Evolutionary conservation across 306 rosid species (phyloP), one percentile per base, ranked within the genome.

Genomic region (Quercus wislizeni): DNA sequence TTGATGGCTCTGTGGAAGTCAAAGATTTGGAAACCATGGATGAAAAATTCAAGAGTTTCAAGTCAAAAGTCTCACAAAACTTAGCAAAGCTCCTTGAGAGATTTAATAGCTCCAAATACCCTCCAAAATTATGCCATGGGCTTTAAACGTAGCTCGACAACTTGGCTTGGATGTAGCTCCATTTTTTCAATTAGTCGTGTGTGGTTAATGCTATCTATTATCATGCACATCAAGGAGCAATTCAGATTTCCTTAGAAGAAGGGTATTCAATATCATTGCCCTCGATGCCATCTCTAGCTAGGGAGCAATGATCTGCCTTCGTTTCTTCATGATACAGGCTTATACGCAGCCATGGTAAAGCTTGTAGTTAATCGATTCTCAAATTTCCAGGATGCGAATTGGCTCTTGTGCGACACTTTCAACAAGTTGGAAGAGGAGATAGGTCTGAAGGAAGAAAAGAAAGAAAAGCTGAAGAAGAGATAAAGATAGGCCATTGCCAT

Each of bases 91-190:
- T 78, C 30, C 23, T 79, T 1, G 52, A 31, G 5, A 74, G 58
- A 5, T 76, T 13, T 2, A 72, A 71, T 14, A n/a, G 21, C 49
- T 51, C 63, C 21, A 14, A 19, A 0, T 31, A 71, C 51, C 78
- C 75, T 0, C 71, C 76, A 30, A 52, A 54, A 2, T 72, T 58
- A 75, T 79, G 79, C 82, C 86, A 17, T 79, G 84, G 86, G 81
- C 61, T 58, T 30, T 79, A 54, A 75, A 79, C 15, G 65, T 79
- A 4, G 86, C 89, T 12, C 56, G 65, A 72, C 55, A 73, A 4
- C 58, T 33, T 14, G 86, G 84, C 19, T 30, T 85, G 1, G 57
- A 43, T 5, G 78, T 65, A 61, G 88, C 79, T 43, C 77, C 84
- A 0, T 61, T 85, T 55, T 55, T 82, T 78, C 61, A 79, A 86